Percentiles rank a stretch among this genome's conserved stretches.
Conservation (phyloP, 768 basidiomycete species). For the Lactifluus volemus region DNA sequence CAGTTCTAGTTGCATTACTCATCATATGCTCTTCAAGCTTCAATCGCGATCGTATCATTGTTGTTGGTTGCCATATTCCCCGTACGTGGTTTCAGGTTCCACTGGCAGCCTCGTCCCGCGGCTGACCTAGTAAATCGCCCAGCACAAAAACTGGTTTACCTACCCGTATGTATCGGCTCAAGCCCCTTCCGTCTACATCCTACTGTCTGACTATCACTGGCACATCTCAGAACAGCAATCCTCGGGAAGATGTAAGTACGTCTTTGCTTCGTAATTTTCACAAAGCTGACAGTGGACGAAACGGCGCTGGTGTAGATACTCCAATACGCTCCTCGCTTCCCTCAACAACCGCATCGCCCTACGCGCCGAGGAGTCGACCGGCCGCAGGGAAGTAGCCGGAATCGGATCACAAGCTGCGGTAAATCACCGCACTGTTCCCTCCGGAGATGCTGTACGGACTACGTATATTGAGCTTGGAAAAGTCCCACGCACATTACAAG, state of each 20-base stretch:
- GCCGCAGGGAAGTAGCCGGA: neutral
- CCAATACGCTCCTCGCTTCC: constrained; percentile 5
- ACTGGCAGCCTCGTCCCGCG: too few relatives aligned
- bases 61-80: neutral
- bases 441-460: neutral
- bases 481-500: neutral
- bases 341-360: constrained; percentile 10
- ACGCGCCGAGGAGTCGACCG: neutral
- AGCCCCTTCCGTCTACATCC: neutral
- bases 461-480: neutral
- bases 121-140: neutral
- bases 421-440: neutral
- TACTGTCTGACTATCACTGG: neutral
- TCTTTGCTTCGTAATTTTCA: neutral
- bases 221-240: neutral
- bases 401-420: neutral
- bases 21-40: neutral
- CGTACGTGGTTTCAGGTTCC: neutral
- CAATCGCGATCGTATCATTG: neutral
- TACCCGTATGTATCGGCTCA: neutral
- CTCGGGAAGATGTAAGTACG: constrained; percentile 5
- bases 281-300: neutral
- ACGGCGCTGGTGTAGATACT: neutral
- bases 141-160: constrained; percentile 7
- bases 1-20: neutral